Evolutionary conservation across 352 stramenopile species (phyloP), one percentile per base, ranked within the genome.

Genomic region (Globisporangium radiosum): DNA sequence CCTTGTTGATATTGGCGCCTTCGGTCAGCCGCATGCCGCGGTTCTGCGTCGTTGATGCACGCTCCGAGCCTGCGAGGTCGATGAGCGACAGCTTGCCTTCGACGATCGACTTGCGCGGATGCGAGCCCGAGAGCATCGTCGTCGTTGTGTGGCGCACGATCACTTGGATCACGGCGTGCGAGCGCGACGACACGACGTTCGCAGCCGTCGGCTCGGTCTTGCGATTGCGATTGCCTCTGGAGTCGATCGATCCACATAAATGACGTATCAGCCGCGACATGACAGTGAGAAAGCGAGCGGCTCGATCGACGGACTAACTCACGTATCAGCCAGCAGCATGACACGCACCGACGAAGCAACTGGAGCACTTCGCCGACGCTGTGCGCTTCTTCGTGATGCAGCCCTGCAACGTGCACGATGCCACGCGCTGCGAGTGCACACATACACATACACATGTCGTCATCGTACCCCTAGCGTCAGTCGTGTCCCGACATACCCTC

Each of bases 121-220:
- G 70, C 58, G 69, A 70, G 11, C 74, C 65, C 0, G 70, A 74
- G 40, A 71, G 66, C 70, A 73, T 85, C 54, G 68, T 91, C 50
- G 59, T 79, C 42, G 62, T 76, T 11, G 64, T 85, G 54, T 88
- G 79, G 39, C 76, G 75, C 14, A 92, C 72, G 5, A 62, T 72
- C n/a, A 92, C 73, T 65, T 92, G 82, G 19, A 94, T 73, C 33
- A 96, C 79, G 2, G 87, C 87, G 56, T 96, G 87, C 1, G 87
- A 96, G 9, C 87, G 70, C 0, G 81, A 94, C 0, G 80, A 93
- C 0, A 88, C 85, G 59, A 83, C 62, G 62, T 96, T 96, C 7
- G 87, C 87, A 14, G 77, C 77, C 2, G 87, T 96, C 14, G 81
- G 69, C 54, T 93, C 81, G 0, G 74, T 84, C 57, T 79, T 81